Evolutionary conservation across 2,329 filamentous ascomycete genomes (phyloP), one percentile per base, ranked within the genome.

Genomic region (Sarocladium brachiariae): DNA sequence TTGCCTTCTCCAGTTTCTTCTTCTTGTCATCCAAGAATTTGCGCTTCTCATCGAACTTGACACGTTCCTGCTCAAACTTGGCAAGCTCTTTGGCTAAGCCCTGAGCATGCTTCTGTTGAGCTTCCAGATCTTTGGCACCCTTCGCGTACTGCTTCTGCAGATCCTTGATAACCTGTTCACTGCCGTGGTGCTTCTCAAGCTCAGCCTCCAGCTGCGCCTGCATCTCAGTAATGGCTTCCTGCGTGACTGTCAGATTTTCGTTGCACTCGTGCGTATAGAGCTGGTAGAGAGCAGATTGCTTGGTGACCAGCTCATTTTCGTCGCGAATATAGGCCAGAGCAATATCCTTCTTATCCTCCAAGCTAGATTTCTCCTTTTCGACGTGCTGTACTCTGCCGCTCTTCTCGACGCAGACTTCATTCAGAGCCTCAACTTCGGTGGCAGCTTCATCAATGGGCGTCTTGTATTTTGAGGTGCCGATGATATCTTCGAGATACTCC

Each of bases 391-490:
- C 93, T 55, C 95, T 87, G 31, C 84, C 87, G 58, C 87, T 96
- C 74, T 99, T 99, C 67, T 99, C 93, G 60, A 89, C 77, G 63
- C 93, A 99, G 2, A 95, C 81, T 60, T 99, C 93, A 63, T 99
- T 99, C 50, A 97, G 78, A 1, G 83, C 84, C 68, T 99, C 93
- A 0, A 96, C 89, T 66, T 97, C 89, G 1, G 85, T 72, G 0
- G 90, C 92, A 1, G 91, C 85, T 70, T 99, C 93, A 59, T 99
- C 93, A 55, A 99, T 99, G 0, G 93, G 92, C 0, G 87, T 81
- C 71, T 99, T 99, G 73, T 99, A 99, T 65, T 96, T 96, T 5
- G 93, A 97, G 0, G 93, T 99, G 55, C 95, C 93, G 59, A 99
- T 97, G 54, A 99, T 99, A 62, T 99, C 93, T 66, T 99, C 93